Evolutionary conservation across 179 eudicot genomes (phyloP).

Genomic region (Vitellaria paradoxa): DNA sequence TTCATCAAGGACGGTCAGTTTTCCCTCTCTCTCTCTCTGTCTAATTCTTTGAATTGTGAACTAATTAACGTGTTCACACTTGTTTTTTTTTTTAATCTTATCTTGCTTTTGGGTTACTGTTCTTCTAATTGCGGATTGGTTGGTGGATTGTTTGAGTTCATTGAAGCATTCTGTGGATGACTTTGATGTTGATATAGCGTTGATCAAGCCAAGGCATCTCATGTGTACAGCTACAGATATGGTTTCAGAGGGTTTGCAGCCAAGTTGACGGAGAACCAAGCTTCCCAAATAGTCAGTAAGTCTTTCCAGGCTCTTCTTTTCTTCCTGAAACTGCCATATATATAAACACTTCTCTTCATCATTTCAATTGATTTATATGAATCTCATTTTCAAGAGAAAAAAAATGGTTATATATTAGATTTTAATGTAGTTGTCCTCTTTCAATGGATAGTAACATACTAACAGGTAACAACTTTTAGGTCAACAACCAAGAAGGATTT

Average conservation of each 20-base stretch:
- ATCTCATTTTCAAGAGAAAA: no score
- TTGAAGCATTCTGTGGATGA: no score
- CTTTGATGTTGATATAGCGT: constrained; percentile 23
- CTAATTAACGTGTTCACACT: not conserved
- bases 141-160: no score
- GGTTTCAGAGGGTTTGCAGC: constrained; percentile 61
- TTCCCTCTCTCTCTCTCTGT: not conserved
- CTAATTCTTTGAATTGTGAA: no score
- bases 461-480: no score
- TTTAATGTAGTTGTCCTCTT: no score
- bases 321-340: no score
- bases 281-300: constrained; percentile 41
- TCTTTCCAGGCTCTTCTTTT: not conserved
- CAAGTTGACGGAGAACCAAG: constrained; percentile 44
- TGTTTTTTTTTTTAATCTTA: not conserved
- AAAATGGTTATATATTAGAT: no score
- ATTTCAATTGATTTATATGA: not conserved
- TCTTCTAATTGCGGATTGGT: not conserved
- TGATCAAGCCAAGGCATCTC: constrained; percentile 43
- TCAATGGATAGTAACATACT: no score
- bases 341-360: no score
- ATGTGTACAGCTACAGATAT: constrained; percentile 50
- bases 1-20: constrained; percentile 41
- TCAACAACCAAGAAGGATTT: no score
- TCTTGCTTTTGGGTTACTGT: not conserved